A percentile compares a stretch with the other conserved stretches of the same genome.
Conservation (phyloP, 192 early-diverging fungal genomes). For the Jimgerdemannia flammicorona region DNA sequence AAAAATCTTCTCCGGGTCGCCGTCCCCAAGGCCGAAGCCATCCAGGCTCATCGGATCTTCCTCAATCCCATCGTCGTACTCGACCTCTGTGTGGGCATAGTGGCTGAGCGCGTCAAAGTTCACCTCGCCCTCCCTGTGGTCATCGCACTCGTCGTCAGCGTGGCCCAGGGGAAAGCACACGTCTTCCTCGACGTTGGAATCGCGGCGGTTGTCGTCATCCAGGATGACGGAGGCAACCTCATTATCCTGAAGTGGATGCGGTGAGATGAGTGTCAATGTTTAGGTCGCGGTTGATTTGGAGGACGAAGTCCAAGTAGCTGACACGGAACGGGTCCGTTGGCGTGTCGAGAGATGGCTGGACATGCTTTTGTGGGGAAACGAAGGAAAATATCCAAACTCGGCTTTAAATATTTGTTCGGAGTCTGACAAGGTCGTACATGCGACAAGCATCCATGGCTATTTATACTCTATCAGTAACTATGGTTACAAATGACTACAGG, state of each 20-base stretch:
- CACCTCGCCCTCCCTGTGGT: neutral
- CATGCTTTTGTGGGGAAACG: too few relatives aligned
- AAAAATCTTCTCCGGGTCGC: neutral
- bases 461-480: too few relatives aligned
- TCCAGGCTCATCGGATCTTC: neutral
- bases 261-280: too few relatives aligned
- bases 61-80: neutral
- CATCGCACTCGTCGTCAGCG: neutral
- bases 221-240: neutral
- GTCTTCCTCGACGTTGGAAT: neutral
- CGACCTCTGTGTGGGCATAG: neutral
- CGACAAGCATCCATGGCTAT: too few relatives aligned
- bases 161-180: neutral
- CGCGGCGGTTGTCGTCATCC: neutral
- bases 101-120: neutral
- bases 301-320: too few relatives aligned
- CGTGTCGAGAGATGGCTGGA: too few relatives aligned
- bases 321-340: too few relatives aligned
- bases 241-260: neutral
- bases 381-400: too few relatives aligned
- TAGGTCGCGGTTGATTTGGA: too few relatives aligned
- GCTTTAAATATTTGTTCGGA: too few relatives aligned
- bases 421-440: too few relatives aligned
- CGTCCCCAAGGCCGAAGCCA: neutral
- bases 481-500: too few relatives aligned